Evolutionary conservation across 2,329 filamentous ascomycete species (phyloP).

Genomic region (Scleromitrula shiraiana): DNA sequence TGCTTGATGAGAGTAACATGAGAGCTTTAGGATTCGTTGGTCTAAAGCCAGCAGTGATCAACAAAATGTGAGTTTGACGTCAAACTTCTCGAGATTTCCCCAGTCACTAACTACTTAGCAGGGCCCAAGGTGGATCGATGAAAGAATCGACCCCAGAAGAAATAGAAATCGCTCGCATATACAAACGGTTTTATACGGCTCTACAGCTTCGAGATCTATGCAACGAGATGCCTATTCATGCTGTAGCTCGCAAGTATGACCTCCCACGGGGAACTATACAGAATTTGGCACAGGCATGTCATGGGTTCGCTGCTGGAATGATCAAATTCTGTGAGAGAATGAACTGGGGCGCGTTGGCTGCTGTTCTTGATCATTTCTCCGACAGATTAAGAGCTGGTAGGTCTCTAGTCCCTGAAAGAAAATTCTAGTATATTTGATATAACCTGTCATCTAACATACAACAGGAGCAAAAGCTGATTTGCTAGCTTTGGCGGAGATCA

Average conservation of each 20-base stretch:
- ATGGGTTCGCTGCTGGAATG: constrained; percentile 72
- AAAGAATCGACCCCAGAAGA: constrained; percentile 56
- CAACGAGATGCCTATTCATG: constrained; percentile 65
- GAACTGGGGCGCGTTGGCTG: constrained; percentile 65
- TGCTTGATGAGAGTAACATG: constrained; percentile 61
- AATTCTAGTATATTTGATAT: neutral
- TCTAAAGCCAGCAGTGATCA: constrained; percentile 58
- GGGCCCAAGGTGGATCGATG: constrained; percentile 58
- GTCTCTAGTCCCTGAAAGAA: constrained; percentile 1
- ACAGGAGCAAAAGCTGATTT: constrained; percentile 60
- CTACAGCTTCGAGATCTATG: constrained; percentile 72
- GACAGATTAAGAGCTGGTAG: constrained; percentile 57
- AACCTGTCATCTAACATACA: constrained; percentile 1
- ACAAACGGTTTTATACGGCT: constrained; percentile 66
- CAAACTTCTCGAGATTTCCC: too few species aligned
- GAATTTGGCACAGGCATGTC: constrained; percentile 64
- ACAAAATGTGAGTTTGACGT: constrained; percentile 54
- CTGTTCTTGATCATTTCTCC: constrained; percentile 66
- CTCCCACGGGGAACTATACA: constrained; percentile 64
- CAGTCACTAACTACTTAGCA: too few species aligned
- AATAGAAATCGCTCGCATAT: constrained; percentile 52
- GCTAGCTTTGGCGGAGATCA: constrained; percentile 61
- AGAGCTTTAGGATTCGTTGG: constrained; percentile 62
- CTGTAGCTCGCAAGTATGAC: constrained; percentile 62
- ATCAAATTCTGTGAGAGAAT: constrained; percentile 73